These are phyloP conservation scores for Thielaviopsis euricoi DNA, from an alignment of 2,329 filamentous ascomycete species.

Conservation along the genomic window DNA sequence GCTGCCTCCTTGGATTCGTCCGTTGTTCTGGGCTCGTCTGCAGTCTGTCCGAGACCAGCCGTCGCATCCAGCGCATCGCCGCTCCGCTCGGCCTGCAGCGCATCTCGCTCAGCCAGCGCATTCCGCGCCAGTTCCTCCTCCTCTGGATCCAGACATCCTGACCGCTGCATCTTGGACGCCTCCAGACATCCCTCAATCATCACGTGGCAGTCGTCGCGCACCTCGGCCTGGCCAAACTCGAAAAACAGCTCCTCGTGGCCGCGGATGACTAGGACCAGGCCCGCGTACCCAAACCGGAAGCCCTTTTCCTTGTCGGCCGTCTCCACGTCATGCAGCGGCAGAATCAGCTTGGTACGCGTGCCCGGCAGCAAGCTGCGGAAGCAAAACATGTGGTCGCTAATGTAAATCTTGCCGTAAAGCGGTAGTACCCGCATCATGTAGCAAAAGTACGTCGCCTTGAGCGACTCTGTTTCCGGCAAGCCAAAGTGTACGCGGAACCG, in stretches of 20 bases:
- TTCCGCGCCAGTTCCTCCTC: conserved; percentile 52
- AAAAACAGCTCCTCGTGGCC: conserved; percentile 96
- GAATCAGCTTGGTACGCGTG: conserved; percentile 78
- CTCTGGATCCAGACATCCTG: background rate
- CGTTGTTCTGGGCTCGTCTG: too few species aligned
- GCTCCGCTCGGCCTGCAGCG: conserved; percentile 40
- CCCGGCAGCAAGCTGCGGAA: conserved; percentile 83
- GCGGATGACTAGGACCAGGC: conserved; percentile 79
- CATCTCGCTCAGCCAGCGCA: conserved; percentile 66
- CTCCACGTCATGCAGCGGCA: conserved; percentile 81
- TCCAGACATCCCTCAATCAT: conserved; percentile 3
- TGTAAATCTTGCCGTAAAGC: conserved; percentile 90
- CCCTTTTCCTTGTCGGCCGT: conserved; percentile 91
- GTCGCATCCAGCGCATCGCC: conserved; percentile 25
- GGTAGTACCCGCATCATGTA: conserved; percentile 79
- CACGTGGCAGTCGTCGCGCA: conserved; percentile 69
- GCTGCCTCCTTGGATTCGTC: too few species aligned
- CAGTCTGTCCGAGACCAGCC: background rate
- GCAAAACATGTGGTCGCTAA: conserved; percentile 75
- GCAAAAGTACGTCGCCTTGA: conserved; percentile 84
- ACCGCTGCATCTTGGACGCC: background rate
- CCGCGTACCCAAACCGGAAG: conserved; percentile 80
- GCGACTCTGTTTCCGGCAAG: conserved; percentile 63
- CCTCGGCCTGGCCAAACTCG: conserved; percentile 63
- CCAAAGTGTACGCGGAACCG: conserved; percentile 84